Conservation (phyloP, 2,329 filamentous ascomycete genomes). For the Xylariaceae sp. region DNA sequence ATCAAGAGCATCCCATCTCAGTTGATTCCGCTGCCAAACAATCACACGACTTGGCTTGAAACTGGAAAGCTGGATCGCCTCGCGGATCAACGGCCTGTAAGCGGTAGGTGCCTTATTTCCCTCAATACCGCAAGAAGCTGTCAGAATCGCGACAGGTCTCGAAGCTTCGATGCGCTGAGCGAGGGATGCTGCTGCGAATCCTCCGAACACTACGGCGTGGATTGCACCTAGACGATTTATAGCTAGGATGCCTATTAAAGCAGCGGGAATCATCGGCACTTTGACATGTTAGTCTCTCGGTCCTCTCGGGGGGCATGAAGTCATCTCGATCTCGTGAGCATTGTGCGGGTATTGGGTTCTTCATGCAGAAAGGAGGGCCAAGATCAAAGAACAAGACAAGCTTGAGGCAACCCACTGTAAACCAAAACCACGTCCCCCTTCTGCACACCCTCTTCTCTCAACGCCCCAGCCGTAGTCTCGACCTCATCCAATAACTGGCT, state of each 20-base stretch:
- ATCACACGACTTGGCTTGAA: conserved; percentile 72
- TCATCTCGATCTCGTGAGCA: too few relatives aligned
- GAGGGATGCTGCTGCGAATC: conserved; percentile 76
- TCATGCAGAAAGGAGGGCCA: neutral
- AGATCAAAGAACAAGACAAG: neutral
- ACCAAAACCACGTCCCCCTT: conserved; percentile 85
- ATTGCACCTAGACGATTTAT: conserved; percentile 78
- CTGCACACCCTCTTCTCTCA: conserved; percentile 75
- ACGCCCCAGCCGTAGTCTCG: conserved; percentile 73
- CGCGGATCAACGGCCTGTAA: conserved; percentile 75
- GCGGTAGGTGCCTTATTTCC: conserved; percentile 72
- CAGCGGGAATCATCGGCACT: conserved; percentile 93
- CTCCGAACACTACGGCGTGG: conserved; percentile 89
- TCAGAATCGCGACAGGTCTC: conserved; percentile 71
- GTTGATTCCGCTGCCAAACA: conserved; percentile 78
- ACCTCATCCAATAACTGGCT: conserved; percentile 72
- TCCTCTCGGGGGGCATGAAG: too few relatives aligned
- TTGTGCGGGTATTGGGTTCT: neutral
- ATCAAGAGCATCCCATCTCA: conserved; percentile 68
- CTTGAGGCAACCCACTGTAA: conserved; percentile 76
- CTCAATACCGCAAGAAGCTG: conserved; percentile 89
- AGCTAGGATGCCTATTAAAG: conserved; percentile 81
- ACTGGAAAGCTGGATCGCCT: conserved; percentile 61
- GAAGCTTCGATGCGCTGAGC: conserved; percentile 87
- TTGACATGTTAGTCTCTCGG: neutral